Base-by-base conservation (phyloP, 805 yeast species). In the Nakazawaea pomicola region DNA sequence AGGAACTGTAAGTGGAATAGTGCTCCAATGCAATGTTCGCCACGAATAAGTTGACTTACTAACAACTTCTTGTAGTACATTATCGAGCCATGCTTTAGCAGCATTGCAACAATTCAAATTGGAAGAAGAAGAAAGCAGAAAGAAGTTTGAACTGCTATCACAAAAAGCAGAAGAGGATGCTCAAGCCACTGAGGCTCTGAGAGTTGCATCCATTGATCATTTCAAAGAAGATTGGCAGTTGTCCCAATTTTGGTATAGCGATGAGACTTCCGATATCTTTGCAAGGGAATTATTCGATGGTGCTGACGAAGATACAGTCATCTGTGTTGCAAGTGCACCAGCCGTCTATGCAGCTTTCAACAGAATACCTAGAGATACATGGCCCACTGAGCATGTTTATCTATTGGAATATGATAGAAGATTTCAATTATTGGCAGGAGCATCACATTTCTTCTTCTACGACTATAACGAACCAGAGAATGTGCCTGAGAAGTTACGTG, bases 221-320 rank as follows among this genome's bases (percentile, higher is more conserved):
- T 89, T 89, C 59, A 70, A 83, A 55, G 96, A 89, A 60, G 95
- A 89, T 61, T 89, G 97, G 97, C 93, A 87, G 55, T 68, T 90
- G 29, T 87, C 95, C 1, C 97, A 89, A 60, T 89, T 89, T 62
- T 89, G 97, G 89, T 89, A 87, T 55, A 65, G 72, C 43, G 90
- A 87, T 46, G 61, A 66, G 3, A 89, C 96, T 1, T 89, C 96
- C 0, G 72, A 70, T 38, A 55, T 62, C 0, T 58, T 87, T 15
- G 93, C 87, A 0, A 74, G 73, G 46, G 93, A 86, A 6, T 64
- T 88, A 31, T 60, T 88, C 11, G 85, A 80, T 27, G 93, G 87
- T 6, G 93, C 95, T 1, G 83, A 80, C 49, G 72, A 71, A 40
- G 69, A 74, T 29, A 84, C 95, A 0, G 79, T 78, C 1, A 71